Percentiles rank a stretch among this genome's conserved stretches.
These are phyloP conservation scores for Jatropha curcas DNA, from an alignment of 345 rosid genomes.

Conservation along the genomic window DNA sequence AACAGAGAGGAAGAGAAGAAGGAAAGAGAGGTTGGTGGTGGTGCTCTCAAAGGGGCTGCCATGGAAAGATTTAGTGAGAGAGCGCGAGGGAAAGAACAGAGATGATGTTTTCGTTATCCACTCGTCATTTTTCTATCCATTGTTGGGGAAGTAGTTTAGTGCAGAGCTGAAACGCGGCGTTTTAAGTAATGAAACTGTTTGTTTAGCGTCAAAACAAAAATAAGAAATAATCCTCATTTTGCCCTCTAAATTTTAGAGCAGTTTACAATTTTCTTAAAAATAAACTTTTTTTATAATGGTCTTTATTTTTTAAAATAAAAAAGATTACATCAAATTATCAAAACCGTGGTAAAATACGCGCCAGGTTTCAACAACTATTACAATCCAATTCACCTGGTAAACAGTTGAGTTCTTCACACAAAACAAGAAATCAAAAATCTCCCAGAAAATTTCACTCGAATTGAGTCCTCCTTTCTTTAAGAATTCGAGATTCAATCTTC, in stretches of 20 bases:
- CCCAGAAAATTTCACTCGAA: not conserved
- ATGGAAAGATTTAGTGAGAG: not conserved
- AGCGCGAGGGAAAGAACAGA: not conserved
- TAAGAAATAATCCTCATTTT: too few species aligned
- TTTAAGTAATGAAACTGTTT: too few species aligned
- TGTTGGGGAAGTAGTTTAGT: not conserved
- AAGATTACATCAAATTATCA: too few species aligned
- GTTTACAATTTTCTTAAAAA: too few species aligned
- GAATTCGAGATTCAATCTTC: not conserved
- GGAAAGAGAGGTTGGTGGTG: slow-evolving; percentile 29
- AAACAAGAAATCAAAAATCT: not conserved
- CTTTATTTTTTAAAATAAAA: too few species aligned
- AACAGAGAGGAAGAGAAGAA: slow-evolving; percentile 15
- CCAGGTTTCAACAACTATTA: too few species aligned
- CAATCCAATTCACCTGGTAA: too few species aligned
- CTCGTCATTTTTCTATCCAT: not conserved
- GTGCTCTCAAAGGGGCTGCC: slow-evolving; percentile 4
- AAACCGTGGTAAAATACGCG: too few species aligned
- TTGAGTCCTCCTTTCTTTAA: not conserved
- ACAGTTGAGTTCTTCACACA: not conserved
- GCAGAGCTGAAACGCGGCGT: not conserved
- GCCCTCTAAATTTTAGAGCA: too few species aligned
- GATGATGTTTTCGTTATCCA: slow-evolving; percentile 7
- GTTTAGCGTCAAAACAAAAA: too few species aligned
- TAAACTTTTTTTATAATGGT: too few species aligned